phyloP scores from a whole-genome alignment of 441 rosid genomes.

The Brassica balearica region DNA sequence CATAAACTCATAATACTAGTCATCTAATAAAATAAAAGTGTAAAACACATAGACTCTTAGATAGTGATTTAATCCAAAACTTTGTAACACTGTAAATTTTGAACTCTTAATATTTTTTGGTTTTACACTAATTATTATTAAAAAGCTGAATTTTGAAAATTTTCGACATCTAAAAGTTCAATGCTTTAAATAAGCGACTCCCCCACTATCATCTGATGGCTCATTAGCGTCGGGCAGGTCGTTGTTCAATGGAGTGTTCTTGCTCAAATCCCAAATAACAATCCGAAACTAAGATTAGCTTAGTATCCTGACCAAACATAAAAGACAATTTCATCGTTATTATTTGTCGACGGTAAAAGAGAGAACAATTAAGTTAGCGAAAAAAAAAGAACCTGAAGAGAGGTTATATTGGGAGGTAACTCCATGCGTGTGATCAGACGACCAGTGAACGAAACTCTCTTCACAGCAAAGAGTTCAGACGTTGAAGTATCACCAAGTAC shows the following conservation, averaged over 20 bases:
- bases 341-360: not conserved
- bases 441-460: slow-evolving; percentile 84
- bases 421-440: slow-evolving; percentile 75
- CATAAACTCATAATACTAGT: not conserved
- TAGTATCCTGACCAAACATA: slow-evolving; percentile 63
- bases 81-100: not conserved
- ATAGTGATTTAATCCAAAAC: not conserved
- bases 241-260: slow-evolving; percentile 75
- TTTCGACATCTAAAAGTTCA: not conserved
- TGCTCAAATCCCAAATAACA: slow-evolving; percentile 92
- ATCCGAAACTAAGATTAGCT: slow-evolving; percentile 82
- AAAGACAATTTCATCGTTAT: not conserved
- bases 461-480: slow-evolving; percentile 79
- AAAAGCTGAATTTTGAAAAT: not conserved
- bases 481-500: slow-evolving; percentile 78
- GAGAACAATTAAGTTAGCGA: not conserved
- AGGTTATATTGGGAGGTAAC: slow-evolving; percentile 48
- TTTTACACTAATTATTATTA: slow-evolving; percentile 7
- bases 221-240: slow-evolving; percentile 45
- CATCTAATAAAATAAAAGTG: not conserved
- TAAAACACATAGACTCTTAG: not conserved
- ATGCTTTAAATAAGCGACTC: not conserved
- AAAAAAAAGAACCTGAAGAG: slow-evolving; percentile 25
- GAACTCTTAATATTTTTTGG: not conserved
- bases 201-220: slow-evolving; percentile 12